These are phyloP conservation scores for Hypoxylon lienhwacheense DNA, from an alignment of 495 filamentous ascomycete species.

Conservation along the genomic window DNA sequence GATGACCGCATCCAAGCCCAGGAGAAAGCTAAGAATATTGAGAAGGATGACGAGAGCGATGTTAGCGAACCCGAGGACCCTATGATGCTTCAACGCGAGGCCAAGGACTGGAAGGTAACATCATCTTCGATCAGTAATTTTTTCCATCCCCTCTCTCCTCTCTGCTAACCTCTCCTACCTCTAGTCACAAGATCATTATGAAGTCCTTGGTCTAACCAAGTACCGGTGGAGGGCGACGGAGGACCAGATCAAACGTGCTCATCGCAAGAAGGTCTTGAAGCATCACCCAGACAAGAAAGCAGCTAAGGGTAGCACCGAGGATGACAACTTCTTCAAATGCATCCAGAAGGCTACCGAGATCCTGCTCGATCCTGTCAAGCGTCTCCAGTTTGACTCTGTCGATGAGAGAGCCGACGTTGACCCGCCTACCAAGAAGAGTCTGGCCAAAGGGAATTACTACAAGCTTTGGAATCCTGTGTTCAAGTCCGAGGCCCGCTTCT, in stretches of 20 bases:
- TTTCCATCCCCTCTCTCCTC: not conserved
- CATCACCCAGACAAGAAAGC: slow-evolving; percentile 99
- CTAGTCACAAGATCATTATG: slow-evolving; percentile 95
- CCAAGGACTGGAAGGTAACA: slow-evolving; percentile 98
- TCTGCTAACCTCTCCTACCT: slow-evolving; percentile 36
- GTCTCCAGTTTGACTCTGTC: slow-evolving; percentile 94
- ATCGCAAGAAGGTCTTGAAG: slow-evolving; percentile 98
- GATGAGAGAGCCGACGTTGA: slow-evolving; percentile 92
- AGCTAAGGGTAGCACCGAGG: slow-evolving; percentile 80
- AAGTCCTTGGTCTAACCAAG: slow-evolving; percentile 88
- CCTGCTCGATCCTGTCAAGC: slow-evolving; percentile 86
- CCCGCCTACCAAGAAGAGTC: slow-evolving; percentile 86
- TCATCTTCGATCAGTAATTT: not conserved
- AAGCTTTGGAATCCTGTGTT: slow-evolving; percentile 89
- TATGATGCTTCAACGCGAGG: slow-evolving; percentile 85
- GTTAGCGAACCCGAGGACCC: slow-evolving; percentile 92
- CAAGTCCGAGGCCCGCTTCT: slow-evolving; percentile 89
- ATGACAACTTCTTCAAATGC: slow-evolving; percentile 99
- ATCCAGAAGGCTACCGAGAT: slow-evolving; percentile 98
- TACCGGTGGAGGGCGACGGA: slow-evolving; percentile 90
- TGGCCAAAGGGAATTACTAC: slow-evolving; percentile 84
- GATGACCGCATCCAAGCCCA: slow-evolving; percentile 96
- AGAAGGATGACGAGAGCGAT: slow-evolving; percentile 85
- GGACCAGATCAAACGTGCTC: slow-evolving; percentile 96
- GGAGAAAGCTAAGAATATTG: slow-evolving; percentile 90